These are phyloP conservation scores for Centella asiatica DNA, from an alignment of 129 eudicot genomes.

Conservation along the genomic window DNA sequence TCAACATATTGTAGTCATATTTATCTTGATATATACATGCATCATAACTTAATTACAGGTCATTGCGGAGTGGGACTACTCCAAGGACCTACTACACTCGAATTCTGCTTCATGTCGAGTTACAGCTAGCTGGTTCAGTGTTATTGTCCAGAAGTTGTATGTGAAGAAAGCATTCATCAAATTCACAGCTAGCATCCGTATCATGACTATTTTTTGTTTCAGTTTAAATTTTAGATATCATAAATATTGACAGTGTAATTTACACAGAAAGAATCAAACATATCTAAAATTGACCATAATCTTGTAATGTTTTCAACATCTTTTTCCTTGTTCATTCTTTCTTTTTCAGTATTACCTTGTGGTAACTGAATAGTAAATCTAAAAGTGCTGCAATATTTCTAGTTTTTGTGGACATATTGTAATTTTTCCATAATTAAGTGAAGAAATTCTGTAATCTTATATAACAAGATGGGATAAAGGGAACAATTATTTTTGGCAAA, in stretches of 20 bases:
- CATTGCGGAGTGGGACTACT: constrained; percentile 6
- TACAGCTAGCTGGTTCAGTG: constrained; percentile 3
- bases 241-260: no score
- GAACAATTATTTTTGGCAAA: no score
- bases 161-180: not conserved
- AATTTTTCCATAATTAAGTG: not conserved
- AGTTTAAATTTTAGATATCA: no score
- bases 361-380: not conserved
- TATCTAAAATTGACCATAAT: no score
- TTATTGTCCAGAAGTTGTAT: constrained; percentile 1
- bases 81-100: constrained; percentile 9
- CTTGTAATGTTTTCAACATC: no score
- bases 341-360: not conserved
- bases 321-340: no score
- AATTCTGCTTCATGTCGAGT: not conserved
- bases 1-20: constrained; percentile 1
- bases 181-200: no score
- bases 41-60: constrained; percentile 9
- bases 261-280: no score
- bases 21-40: not conserved
- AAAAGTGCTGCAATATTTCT: not conserved
- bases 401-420: not conserved
- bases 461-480: not conserved
- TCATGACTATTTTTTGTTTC: no score
- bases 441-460: not conserved